Percentiles rank a stretch among this genome's conserved stretches.
phyloP scores from a whole-genome alignment of 2,329 filamentous ascomycete genomes.

The Amphichorda felina region DNA sequence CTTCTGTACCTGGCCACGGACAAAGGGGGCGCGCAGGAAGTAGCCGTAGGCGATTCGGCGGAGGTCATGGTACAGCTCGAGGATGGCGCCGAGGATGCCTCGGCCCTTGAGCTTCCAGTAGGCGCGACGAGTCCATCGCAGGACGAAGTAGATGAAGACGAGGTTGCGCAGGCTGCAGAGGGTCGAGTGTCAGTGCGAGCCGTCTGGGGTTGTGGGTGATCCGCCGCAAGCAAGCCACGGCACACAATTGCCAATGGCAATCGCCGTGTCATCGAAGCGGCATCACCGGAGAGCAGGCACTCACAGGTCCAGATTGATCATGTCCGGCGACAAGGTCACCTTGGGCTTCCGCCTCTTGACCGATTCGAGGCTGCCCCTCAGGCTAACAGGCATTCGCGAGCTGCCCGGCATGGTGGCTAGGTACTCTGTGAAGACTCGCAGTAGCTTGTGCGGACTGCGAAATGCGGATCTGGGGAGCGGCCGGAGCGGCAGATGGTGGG shows the following conservation, averaged over 20 bases:
- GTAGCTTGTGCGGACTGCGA: no score
- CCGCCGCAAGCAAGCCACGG: no score
- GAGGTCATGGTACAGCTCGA: slow-evolving; percentile 60
- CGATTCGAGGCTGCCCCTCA: slow-evolving; percentile 53
- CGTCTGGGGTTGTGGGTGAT: no score
- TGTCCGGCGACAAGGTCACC: slow-evolving; percentile 34
- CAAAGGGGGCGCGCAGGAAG: slow-evolving; percentile 77
- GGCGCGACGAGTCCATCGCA: slow-evolving; percentile 69
- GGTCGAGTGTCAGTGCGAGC: background rate
- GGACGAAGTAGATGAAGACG: slow-evolving; percentile 77
- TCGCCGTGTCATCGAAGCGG: no score
- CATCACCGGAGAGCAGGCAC: no score
- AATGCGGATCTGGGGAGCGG: no score
- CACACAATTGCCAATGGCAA: no score
- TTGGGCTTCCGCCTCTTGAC: slow-evolving; percentile 43
- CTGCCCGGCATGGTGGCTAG: slow-evolving; percentile 46
- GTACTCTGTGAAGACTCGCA: no score
- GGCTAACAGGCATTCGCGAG: slow-evolving; percentile 58
- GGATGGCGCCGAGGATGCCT: slow-evolving; percentile 67
- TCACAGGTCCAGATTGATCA: slow-evolving; percentile 60
- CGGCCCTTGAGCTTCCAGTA: slow-evolving; percentile 83
- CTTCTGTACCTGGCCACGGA: slow-evolving; percentile 73
- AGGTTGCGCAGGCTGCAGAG: slow-evolving; percentile 68
- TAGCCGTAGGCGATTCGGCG: slow-evolving; percentile 70
- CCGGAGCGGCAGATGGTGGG: slow-evolving; percentile 7